Evolutionary conservation across 768 basidiomycete species (phyloP).

Genomic region (Cystobasidium tubakii): DNA sequence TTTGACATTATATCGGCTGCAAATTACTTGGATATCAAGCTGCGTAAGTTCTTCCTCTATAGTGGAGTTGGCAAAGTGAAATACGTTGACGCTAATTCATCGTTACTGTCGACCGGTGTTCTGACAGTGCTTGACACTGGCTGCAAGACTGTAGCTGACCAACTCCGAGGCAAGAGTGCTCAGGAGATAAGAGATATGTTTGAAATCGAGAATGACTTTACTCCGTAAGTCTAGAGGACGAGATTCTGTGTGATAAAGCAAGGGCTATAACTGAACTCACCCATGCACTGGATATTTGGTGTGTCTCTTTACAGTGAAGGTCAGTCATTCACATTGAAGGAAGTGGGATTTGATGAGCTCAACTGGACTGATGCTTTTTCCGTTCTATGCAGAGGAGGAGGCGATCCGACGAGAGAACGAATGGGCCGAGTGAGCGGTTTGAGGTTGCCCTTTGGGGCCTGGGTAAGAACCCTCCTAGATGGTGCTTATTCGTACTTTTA

Average conservation of each 20-base stretch:
- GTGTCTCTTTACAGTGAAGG: conserved; percentile 54
- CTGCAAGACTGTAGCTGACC: conserved; percentile 95
- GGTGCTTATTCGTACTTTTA: no score
- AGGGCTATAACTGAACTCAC: no score
- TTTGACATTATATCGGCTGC: conserved; percentile 59
- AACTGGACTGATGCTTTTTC: no score
- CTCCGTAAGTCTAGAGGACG: conserved; percentile 57
- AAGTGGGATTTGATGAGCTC: no score
- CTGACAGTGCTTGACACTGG: conserved; percentile 60
- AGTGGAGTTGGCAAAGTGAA: no score
- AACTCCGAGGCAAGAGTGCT: conserved; percentile 99
- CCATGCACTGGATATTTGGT: no score
- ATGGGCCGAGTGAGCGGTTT: conserved; percentile 12
- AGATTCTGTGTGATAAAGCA: no score
- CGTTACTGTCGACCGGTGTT: no score
- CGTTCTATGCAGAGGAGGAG: conserved; percentile 73
- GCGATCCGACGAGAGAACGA: conserved; percentile 96
- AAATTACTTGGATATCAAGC: conserved; percentile 98
- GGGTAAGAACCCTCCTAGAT: no score
- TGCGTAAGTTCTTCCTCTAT: conserved; percentile 63
- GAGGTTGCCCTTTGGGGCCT: no score
- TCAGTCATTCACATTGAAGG: not conserved
- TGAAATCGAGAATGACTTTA: conserved; percentile 38
- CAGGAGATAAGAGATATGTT: conserved; percentile 76
- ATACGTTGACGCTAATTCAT: no score